These are phyloP conservation scores for Citrus maxima DNA, from an alignment of 345 rosid species.

Conservation along the genomic window DNA sequence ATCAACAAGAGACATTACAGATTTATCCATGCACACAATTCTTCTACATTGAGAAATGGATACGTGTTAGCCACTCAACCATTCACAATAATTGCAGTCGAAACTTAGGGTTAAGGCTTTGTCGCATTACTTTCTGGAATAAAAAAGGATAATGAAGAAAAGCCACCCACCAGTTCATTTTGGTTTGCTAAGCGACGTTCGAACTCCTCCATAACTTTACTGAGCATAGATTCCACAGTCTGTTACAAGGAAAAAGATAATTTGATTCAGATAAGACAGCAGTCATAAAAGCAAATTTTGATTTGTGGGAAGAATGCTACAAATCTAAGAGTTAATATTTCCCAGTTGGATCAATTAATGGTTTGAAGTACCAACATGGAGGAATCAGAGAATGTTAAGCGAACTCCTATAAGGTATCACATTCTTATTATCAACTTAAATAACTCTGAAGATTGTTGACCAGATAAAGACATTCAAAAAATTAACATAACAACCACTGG, in stretches of 20 bases:
- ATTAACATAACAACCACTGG: conserved; percentile 33
- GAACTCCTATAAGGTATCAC: neutral
- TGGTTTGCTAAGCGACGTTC: conserved; percentile 76
- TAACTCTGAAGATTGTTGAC: neutral
- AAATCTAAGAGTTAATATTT: neutral
- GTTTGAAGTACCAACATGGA: neutral
- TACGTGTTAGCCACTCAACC: neutral
- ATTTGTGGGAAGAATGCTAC: neutral
- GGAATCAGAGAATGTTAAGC: neutral
- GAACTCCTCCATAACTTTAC: conserved; percentile 80
- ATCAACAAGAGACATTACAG: conserved; percentile 4
- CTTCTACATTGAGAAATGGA: neutral
- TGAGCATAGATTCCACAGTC: conserved; percentile 90
- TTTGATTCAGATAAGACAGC: conserved; percentile 12
- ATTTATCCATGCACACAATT: neutral
- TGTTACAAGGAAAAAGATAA: conserved; percentile 28
- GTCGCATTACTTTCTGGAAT: neutral
- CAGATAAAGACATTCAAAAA: neutral
- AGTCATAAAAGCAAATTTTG: neutral
- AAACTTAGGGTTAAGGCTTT: neutral
- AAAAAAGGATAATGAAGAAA: neutral
- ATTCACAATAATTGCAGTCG: neutral
- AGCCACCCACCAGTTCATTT: conserved; percentile 47
- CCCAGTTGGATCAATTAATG: neutral
- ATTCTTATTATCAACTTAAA: neutral